Percentiles rank a stretch among this genome's conserved stretches.
Evolutionary conservation across 163 green algal species (phyloP).

Genomic region (Prototheca cutis): DNA sequence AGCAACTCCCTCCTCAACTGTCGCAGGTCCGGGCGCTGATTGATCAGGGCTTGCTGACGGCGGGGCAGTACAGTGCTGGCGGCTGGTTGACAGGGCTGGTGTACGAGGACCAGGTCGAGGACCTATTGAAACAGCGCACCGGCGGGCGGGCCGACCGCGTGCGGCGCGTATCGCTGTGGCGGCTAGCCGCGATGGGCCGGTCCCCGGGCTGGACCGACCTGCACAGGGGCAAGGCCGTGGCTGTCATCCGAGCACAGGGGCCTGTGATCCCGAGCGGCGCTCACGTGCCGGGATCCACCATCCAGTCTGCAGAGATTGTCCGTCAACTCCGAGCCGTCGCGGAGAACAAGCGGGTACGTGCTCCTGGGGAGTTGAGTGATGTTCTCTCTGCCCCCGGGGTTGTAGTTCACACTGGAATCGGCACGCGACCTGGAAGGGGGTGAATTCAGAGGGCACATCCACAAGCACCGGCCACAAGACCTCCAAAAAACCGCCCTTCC

Average conservation of each 20-base stretch:
- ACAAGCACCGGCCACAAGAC: too few relatives aligned
- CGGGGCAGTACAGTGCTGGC: conserved; percentile 33
- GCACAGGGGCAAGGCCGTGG: too few relatives aligned
- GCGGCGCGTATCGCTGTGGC: not conserved
- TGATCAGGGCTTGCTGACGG: conserved; percentile 68
- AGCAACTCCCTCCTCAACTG: not conserved
- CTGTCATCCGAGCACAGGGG: too few relatives aligned
- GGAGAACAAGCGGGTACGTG: conserved; percentile 47
- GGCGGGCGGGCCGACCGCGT: conserved; percentile 3
- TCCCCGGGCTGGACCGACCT: too few relatives aligned
- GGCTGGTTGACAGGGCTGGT: conserved; percentile 69
- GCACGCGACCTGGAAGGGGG: too few relatives aligned
- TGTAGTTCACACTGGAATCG: too few relatives aligned
- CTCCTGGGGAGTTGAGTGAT: not conserved
- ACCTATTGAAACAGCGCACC: conserved; percentile 62
- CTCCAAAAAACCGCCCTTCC: too few relatives aligned
- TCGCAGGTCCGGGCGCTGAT: conserved; percentile 62
- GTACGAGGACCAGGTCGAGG: conserved; percentile 83
- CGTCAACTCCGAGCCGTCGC: conserved; percentile 51
- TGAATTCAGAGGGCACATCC: too few relatives aligned
- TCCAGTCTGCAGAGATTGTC: conserved; percentile 68
- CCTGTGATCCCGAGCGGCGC: too few relatives aligned
- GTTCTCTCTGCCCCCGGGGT: not conserved
- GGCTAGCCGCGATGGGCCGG: not conserved
- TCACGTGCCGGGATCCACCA: conserved; percentile 28